phyloP scores from a whole-genome alignment of 306 rosid genomes.

The Dryas alaskensis region DNA sequence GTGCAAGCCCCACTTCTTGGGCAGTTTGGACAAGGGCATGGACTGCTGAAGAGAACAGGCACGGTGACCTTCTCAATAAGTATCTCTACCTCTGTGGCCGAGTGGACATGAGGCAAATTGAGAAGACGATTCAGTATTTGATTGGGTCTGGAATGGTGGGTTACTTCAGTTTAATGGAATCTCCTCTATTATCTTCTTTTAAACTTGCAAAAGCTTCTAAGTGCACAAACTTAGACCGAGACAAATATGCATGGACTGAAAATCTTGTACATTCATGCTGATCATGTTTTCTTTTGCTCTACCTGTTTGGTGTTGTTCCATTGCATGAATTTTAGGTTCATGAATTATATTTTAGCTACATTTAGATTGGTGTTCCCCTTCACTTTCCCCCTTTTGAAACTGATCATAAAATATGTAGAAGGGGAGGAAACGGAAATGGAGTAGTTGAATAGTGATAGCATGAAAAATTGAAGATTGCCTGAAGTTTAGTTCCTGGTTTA shows the following conservation, averaged over 20 bases:
- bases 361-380: no score
- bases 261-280: neutral
- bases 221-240: no score
- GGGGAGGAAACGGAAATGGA: neutral
- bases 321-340: no score
- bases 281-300: neutral
- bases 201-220: neutral
- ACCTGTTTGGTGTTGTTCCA: neutral
- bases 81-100: slow-evolving; percentile 87
- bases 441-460: neutral
- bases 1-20: slow-evolving; percentile 88
- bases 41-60: slow-evolving; percentile 97
- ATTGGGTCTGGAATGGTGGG: slow-evolving; percentile 93
- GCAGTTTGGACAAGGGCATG: slow-evolving; percentile 96
- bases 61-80: slow-evolving; percentile 89
- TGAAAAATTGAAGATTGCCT: neutral
- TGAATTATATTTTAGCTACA: no score
- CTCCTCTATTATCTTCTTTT: neutral
- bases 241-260: neutral
- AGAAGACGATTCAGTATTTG: slow-evolving; percentile 86
- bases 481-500: neutral
- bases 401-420: neutral
- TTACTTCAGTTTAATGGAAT: neutral
- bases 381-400: neutral
- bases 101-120: slow-evolving; percentile 89